Evolutionary conservation across 345 rosid species (phyloP).

Genomic region (Hibiscus syriacus): DNA sequence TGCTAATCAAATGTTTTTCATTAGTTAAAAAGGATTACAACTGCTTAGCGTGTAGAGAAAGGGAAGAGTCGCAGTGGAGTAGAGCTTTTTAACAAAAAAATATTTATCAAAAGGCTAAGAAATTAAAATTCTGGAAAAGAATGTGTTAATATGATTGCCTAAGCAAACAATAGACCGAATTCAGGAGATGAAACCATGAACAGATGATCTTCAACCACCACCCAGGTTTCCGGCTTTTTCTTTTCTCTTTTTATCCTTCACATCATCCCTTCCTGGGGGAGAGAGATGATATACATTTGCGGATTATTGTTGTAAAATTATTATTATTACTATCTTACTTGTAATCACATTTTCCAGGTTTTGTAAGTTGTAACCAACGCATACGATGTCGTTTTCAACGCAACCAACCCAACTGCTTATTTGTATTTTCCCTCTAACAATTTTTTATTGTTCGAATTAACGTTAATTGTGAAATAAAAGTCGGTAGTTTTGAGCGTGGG

Average conservation of each 20-base stretch:
- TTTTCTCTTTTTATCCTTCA: background rate
- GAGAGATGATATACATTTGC: background rate
- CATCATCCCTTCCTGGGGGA: background rate
- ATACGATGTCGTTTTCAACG: conserved; percentile 12
- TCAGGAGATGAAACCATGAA: background rate
- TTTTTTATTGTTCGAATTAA: no score
- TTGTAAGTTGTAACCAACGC: conserved; percentile 1
- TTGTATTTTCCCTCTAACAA: background rate
- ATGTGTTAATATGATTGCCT: conserved; percentile 3
- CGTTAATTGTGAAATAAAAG: no score
- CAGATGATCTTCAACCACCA: background rate
- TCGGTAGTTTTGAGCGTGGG: background rate
- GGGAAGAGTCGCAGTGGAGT: conserved; percentile 8
- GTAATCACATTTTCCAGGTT: background rate
- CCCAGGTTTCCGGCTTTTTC: background rate
- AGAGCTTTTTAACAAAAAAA: background rate
- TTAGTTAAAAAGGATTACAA: no score
- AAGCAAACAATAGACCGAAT: background rate
- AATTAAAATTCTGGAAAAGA: background rate
- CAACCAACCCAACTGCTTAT: background rate
- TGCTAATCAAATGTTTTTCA: background rate
- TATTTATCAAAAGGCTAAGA: background rate
- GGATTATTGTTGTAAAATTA: background rate
- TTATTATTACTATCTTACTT: no score
- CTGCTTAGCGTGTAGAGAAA: conserved; percentile 7